Base-by-base conservation (phyloP, 176 grass and related monocot species). In the Carex parvula region DNA sequence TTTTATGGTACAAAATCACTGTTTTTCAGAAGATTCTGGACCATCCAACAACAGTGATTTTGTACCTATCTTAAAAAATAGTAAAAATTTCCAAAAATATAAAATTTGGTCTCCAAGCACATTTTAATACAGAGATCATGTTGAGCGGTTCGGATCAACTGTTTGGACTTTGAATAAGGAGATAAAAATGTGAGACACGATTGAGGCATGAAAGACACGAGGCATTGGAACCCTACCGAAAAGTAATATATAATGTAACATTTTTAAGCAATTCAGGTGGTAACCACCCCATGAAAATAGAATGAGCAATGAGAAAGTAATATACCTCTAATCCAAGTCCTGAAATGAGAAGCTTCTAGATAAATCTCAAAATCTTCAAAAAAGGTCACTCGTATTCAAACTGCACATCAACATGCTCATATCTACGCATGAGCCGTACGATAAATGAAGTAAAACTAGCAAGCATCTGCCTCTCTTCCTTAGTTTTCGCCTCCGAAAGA, bases 381-480 rank as follows among this genome's bases (percentile, higher is more conserved):
- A 53, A 85, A 87, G 52, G 67, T 95, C 83, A 99, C 35, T 99
- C 96, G 26, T 99, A 95, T 61, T 95, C 96, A 87, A 99, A 95
- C 83, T 90, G 86, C 74, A 99, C 93, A 88, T 99, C 91, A 17
- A 99, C 86, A 84, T 99, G 86, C 39, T 91, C 85, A 56, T 93
- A 99, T 83, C 87, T 91, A 35, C 93, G 92, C 96, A 93, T 92
- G 73, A 99, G 86, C 70, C 77, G 80, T 80, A 93, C 89, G 35
- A 99, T 92, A 81, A 99, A 95, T 22, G 91, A 95, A 81, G 89
- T 90, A 64, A 98, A 95, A 89, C 46, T 93, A 83, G 91, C 89
- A 70, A 93, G 70, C 79, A 92, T 92, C 55, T 94, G 93, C 44
- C 88, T 88, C 83, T 99, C 89, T 88, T 99, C 93, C 16, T 88